Percentiles rank a stretch among this genome's conserved stretches.
Evolutionary conservation across 2,329 filamentous ascomycete genomes (phyloP).

Genomic region (Colletotrichum siamense): DNA sequence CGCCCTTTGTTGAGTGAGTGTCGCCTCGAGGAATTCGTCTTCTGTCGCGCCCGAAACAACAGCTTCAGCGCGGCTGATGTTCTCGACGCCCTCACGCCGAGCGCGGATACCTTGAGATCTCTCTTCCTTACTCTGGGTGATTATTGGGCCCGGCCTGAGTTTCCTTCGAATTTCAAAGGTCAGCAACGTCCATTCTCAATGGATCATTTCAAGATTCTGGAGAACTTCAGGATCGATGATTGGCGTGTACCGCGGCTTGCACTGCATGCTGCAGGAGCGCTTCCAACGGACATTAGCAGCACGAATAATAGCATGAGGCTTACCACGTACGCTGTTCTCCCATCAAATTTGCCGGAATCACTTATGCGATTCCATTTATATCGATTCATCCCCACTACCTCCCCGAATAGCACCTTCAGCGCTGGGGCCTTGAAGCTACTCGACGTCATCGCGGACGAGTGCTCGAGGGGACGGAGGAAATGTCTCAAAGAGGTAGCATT

Average conservation of each 20-base stretch:
- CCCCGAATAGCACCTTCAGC: not conserved
- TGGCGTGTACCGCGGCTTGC: not conserved
- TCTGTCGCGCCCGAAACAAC: not conserved
- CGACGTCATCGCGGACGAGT: not conserved
- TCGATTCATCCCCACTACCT: not conserved
- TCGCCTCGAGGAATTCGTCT: not conserved
- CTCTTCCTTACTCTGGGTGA: not conserved
- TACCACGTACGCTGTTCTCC: not conserved
- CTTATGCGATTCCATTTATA: not conserved
- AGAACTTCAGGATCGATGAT: not conserved
- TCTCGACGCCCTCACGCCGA: not conserved
- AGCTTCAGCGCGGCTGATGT: not conserved
- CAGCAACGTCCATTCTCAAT: not conserved
- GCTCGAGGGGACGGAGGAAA: not conserved
- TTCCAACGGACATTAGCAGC: not conserved
- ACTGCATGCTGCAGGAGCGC: not conserved
- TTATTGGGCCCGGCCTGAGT: not conserved
- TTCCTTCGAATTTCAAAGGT: not conserved
- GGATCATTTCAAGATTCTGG: not conserved
- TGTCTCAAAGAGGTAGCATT: not conserved
- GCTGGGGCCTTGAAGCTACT: not conserved
- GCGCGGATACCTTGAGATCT: not conserved
- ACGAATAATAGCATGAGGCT: fast-evolving
- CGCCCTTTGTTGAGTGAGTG: not conserved
- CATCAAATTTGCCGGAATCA: not conserved